Base-by-base conservation (phyloP, 2,329 filamentous ascomycete species). In the Mollisiaceae sp. region DNA sequence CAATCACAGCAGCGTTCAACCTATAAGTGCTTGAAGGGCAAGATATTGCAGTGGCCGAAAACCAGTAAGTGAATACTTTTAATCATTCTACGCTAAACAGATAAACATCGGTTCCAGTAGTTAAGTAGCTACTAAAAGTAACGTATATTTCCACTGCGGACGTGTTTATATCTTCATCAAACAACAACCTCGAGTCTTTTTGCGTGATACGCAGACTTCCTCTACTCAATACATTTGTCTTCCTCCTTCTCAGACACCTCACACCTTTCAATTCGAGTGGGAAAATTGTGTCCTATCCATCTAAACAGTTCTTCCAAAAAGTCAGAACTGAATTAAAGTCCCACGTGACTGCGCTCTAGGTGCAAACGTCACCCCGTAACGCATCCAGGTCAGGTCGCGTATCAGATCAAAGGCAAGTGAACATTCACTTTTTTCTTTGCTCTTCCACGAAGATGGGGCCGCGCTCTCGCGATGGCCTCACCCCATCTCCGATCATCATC, bases 331-430 rank as follows among this genome's bases (percentile, higher is more conserved):
- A 9, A 32, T 20, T 15, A 8, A 36, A 35, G 2, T 4, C 36
- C 8, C 24, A 47, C n/a, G 45, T 56, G 54, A 59, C 39, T 55
- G 22, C 36, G 20, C 18, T 35, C 18, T 27, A 41, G 45, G 32
- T 11, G 5, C 36, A n/a, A 55, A 20, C 58, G n/a, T 14, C 9
- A 18, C 45, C 47, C 47, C 56, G 41, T 41, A 45, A 24, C 24
- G 22, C 4, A n/a, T 27, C 62, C 12, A n/a, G 6, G 8, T 39
- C 24, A 24, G 15, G n/a, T 55, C 59, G 20, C 35, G 45, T 45
- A 47, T 43, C 52, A 43, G n/a, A 6, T 36, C 32, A 20, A 27
- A 55, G 47, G 62, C 45, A 36, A 45, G 56, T 64, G 22, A 32
- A 59, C 36, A 35, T 59, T 24, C 43, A 43, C 4, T n/a, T 43